Conservation (phyloP, 129 eudicot genomes). For the Glebionis coronaria region DNA sequence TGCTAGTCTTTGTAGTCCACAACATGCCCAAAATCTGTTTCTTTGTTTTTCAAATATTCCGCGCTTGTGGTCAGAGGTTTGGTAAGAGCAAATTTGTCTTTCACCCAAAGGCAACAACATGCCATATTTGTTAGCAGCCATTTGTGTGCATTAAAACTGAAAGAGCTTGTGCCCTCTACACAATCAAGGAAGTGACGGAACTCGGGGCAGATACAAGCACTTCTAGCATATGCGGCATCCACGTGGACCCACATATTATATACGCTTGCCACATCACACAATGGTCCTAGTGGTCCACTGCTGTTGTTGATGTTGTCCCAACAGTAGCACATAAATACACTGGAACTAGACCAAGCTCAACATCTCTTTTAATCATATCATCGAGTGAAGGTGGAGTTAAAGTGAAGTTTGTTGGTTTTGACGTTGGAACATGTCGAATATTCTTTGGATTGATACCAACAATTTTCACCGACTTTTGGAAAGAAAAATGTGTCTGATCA, state of each 20-base stretch:
- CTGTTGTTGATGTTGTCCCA: conserved; percentile 42
- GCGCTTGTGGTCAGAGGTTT: conserved; percentile 35
- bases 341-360: conserved; percentile 34
- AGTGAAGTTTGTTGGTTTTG: conserved; percentile 15
- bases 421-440: conserved; percentile 20
- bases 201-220: conserved; percentile 21
- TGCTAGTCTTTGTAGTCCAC: too few species aligned
- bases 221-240: conserved; percentile 35
- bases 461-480: conserved; percentile 29
- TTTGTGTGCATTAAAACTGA: conserved; percentile 47
- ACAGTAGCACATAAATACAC: conserved; percentile 36
- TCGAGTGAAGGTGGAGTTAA: conserved; percentile 14
- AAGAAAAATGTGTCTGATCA: too few species aligned
- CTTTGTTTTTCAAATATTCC: conserved; percentile 35
- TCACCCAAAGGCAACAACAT: conserved; percentile 52
- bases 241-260: conserved; percentile 41
- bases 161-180: conserved; percentile 34
- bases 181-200: conserved; percentile 34
- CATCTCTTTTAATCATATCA: conserved; percentile 17
- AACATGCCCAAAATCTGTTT: conserved; percentile 28
- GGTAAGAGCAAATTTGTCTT: conserved; percentile 23
- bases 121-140: conserved; percentile 40
- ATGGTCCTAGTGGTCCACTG: conserved; percentile 32
- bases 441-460: conserved; percentile 30
- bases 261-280: conserved; percentile 25